Base-by-base conservation (phyloP, 768 basidiomycete genomes). In the Pleurotus djamor region DNA sequence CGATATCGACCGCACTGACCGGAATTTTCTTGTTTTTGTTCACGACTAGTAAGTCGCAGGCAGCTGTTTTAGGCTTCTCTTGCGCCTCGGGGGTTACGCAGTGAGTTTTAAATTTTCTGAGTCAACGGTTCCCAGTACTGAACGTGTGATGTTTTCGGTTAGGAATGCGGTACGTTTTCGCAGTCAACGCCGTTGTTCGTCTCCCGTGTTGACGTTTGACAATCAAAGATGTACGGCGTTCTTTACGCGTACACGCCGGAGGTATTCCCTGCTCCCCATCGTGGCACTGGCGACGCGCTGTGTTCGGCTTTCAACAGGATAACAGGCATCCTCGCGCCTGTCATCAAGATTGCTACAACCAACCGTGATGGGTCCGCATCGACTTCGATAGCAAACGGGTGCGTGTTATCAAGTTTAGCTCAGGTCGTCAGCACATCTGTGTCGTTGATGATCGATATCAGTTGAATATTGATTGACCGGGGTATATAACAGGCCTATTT, bases 231-330 rank as follows among this genome's bases (percentile, higher is more conserved):
- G 79, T 82, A 83, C 60, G 83, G 80, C 8, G 75, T 83, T 8
- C 71, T 83, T 12, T 85, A 79, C 56, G 83, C 83, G 1, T 84
- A 83, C 63, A 85, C 84, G 6, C 84, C 84, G 1, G 83, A 85
- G 64, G 80, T 82, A 16, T 85, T 86, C 71, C 81, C 84, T 0
- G 80, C 81, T 0, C 79, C 81, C 3, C 81, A 83, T 61, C 77
- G 84, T 37, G 84, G 84, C 2, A 83, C 83, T 0, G 83, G 81
- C 8, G 79, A 82, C 58, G 83, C 82, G 3, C 76, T 76, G 63
- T 79, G 69, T 61, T 75, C 75, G 60, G 78, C 75, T 13, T 73
- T 83, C 63, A 83, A 83, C 64, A 73, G 79, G 37, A 73, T 81
- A 43, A 75, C 74, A 36, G 81, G 79, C 9, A 68, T 83, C 56